Base-by-base conservation (phyloP, 495 filamentous ascomycete species). In the Hypoxylon subgilvum region DNA sequence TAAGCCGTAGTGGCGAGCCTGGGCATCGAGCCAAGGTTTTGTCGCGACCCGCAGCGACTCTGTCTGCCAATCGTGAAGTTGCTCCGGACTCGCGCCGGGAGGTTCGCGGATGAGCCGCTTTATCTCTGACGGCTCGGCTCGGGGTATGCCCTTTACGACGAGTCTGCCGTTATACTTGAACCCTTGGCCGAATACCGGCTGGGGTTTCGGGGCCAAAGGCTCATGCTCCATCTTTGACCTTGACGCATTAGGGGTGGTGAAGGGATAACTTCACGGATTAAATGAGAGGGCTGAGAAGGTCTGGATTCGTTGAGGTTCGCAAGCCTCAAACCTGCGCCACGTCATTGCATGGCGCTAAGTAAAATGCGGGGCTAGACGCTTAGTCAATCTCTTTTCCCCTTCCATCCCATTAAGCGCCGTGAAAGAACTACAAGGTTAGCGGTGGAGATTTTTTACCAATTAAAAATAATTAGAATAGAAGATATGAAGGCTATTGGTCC, bases 111-210 rank as follows among this genome's bases (percentile, higher is more conserved):
- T 22, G 28, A 57, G 53, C 9, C 44, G 38, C 14, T 38, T 44
- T 28, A 49, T 14, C 19, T 57, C 53, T 3, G 14, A 2, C 10
- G 54, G 36, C 21, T 51, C 46, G 9, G 3, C 18, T 5, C 53
- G 45, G 42, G 44, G 44, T 43, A 57, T 57, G 27, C 53, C 39
- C 25, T 51, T 51, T 1, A 57, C 46, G 28, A 38, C 51, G 16
- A 57, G 54, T 12, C n/a, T 50, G 14, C 46, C 54, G n/a, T 51
- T 39, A 10, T 57, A 57, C 7, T 7, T 13, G 8, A 57, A 50
- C 10, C 54, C 54, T 14, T 51, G 38, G 13, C 54, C 28, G 36
- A 22, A 57, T 9, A 45, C 31, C 21, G 45, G 54, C 5, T 44
- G 35, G 12, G 46, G 46, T 31, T 44, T 57, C 1, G 39, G 39